Base-by-base conservation (phyloP, 2,329 filamentous ascomycete species). In the Neocucurbitaria cava region DNA sequence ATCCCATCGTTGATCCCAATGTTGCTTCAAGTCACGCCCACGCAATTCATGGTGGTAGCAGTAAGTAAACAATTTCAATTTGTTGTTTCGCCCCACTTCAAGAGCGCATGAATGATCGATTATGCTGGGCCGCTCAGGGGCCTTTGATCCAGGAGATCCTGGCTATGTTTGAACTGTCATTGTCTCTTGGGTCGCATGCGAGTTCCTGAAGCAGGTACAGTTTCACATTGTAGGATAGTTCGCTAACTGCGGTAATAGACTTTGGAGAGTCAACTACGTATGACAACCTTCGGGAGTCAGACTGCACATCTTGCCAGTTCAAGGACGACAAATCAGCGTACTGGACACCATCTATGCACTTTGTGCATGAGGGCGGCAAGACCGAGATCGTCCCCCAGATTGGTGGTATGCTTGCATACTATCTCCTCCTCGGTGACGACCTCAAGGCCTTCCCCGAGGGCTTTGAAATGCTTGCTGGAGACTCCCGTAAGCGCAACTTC, bases 381-480 rank as follows among this genome's bases (percentile, higher is more conserved):
- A 85, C 90, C 56, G 86, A 89, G 75, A 80, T 84, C 44, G 90
- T 93, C 28, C 80, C 85, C 6, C 82, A 84, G 59, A 70, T 79
- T 38, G 83, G 83, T 28, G 81, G 76, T 61, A 74, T 76, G 73
- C 73, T 76, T 43, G 72, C 70, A 15, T 97, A 98, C 82, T 97
- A 97, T 77, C 86, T 96, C 43, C 85, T 92, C 10, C 87, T 89
- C 69, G 83, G 85, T 41, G 87, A 88, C 52, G 83, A 88, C 64
- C 86, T 91, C 66, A 80, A 87, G 39, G 81, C 89, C 9, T 93
- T 92, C 80, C 90, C 91, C 13, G 70, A 82, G 17, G 89, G 87
- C 30, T 83, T 94, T 65, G 85, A 86, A 71, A 90, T 94, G 79
- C 70, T 94, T 53, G 85, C 83, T 56, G 90, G 90, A 54, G 81